Percentiles rank a stretch among this genome's conserved stretches.
phyloP scores from a whole-genome alignment of 495 filamentous ascomycete genomes.

The Hyaloscypha finlandica region DNA sequence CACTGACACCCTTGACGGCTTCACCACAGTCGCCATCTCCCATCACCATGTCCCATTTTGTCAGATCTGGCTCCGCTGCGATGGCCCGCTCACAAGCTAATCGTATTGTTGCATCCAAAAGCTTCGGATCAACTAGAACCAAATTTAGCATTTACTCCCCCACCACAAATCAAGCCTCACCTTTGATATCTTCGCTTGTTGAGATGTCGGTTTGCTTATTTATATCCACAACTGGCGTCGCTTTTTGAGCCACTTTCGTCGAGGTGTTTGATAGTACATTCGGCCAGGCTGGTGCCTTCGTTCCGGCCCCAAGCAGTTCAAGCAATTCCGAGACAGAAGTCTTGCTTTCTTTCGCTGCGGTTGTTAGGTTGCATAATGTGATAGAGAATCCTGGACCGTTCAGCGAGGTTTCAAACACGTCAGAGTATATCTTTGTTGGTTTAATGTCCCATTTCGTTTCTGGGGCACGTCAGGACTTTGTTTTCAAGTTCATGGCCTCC shows the following conservation, averaged over 20 bases:
- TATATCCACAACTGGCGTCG: slow-evolving; percentile 15
- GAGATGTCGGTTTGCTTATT: slow-evolving; percentile 15
- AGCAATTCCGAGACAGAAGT: slow-evolving; percentile 53
- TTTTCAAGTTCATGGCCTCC: slow-evolving; percentile 38
- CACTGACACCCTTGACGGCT: slow-evolving; percentile 48
- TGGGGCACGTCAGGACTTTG: slow-evolving; percentile 40
- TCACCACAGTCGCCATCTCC: slow-evolving; percentile 67
- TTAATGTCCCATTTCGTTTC: slow-evolving; percentile 35
- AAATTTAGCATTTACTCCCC: slow-evolving; percentile 17
- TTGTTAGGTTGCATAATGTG: slow-evolving; percentile 58
- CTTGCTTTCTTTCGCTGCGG: slow-evolving; percentile 43
- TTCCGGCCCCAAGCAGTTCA: slow-evolving; percentile 52
- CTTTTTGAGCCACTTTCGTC: slow-evolving; percentile 16
- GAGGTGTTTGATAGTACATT: slow-evolving; percentile 27
- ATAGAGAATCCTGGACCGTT: slow-evolving; percentile 65
- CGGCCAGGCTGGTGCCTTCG: slow-evolving; percentile 46
- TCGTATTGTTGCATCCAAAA: slow-evolving; percentile 52
- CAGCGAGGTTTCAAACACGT: slow-evolving; percentile 60
- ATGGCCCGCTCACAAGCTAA: slow-evolving; percentile 52
- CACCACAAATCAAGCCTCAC: slow-evolving; percentile 1
- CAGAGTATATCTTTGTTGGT: slow-evolving; percentile 42
- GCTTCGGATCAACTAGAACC: slow-evolving; percentile 45
- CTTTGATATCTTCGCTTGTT: slow-evolving; percentile 23
- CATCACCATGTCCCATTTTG: slow-evolving; percentile 64
- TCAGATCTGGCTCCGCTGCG: slow-evolving; percentile 58